Evolutionary conservation across 805 yeast genomes (phyloP).

Genomic region (Teunomyces stri): DNA sequence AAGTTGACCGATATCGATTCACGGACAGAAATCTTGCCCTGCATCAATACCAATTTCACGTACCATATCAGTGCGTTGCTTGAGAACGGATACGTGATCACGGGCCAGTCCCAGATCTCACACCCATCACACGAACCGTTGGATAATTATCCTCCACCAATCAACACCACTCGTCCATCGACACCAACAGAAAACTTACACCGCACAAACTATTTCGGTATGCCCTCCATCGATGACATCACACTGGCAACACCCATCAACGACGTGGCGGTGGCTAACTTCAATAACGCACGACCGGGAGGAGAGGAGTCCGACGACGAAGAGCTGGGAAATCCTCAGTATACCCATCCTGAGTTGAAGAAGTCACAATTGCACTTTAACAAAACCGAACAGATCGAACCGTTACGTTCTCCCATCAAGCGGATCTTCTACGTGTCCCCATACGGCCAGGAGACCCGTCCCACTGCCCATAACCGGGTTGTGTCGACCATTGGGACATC

Average conservation of each 20-base stretch:
- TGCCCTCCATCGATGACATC: slow-evolving; percentile 7
- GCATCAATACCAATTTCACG: slow-evolving; percentile 79
- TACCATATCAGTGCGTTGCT: slow-evolving; percentile 82
- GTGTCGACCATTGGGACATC: slow-evolving; percentile 48
- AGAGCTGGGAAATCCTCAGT: slow-evolving; percentile 62
- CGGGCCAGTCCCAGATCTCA: slow-evolving; percentile 92
- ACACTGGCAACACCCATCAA: slow-evolving; percentile 1
- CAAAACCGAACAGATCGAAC: slow-evolving; percentile 51
- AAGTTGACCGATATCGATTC: slow-evolving; percentile 61
- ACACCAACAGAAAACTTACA: slow-evolving; percentile 12
- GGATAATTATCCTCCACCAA: slow-evolving; percentile 18
- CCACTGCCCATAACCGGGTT: slow-evolving; percentile 66
- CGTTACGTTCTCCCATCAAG: slow-evolving; percentile 71
- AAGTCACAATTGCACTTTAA: slow-evolving; percentile 73
- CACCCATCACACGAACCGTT: slow-evolving; percentile 56
- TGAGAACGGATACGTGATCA: slow-evolving; percentile 65
- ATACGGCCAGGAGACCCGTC: slow-evolving; percentile 82
- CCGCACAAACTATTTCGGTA: slow-evolving; percentile 3
- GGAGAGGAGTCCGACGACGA: slow-evolving; percentile 21
- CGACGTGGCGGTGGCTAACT: slow-evolving; percentile 4
- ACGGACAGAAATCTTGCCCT: slow-evolving; percentile 63
- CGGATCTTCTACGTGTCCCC: slow-evolving; percentile 80
- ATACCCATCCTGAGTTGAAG: slow-evolving; percentile 74
- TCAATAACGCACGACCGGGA: background rate
- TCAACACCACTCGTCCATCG: slow-evolving; percentile 15